phyloP scores from a whole-genome alignment of 2,329 filamentous ascomycete species.

The Hortaea sp. region DNA sequence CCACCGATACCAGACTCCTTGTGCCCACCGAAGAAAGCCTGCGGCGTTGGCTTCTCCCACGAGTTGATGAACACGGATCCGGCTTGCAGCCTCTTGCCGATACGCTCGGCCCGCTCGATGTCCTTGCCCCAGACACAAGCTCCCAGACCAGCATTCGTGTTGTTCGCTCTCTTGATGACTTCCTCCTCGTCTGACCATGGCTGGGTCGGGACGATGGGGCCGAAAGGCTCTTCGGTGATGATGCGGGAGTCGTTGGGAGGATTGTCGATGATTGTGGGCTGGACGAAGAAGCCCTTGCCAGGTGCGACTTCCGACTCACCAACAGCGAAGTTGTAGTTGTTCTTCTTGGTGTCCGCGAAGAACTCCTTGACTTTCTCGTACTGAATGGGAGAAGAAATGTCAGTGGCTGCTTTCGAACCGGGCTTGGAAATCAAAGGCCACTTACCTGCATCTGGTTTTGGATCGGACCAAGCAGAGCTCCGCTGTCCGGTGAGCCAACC shows the following conservation, averaged over 20 bases:
- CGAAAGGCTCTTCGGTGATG: constrained; percentile 42
- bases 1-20: constrained; percentile 45
- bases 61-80: constrained; percentile 49
- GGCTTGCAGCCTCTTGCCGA: constrained; percentile 41
- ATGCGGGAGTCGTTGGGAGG: constrained; percentile 31
- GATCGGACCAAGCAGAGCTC: constrained; percentile 45
- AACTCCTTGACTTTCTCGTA: constrained; percentile 39
- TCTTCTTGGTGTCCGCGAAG: constrained; percentile 28
- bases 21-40: constrained; percentile 59
- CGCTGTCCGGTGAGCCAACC: constrained; percentile 31
- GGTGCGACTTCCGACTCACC: constrained; percentile 40
- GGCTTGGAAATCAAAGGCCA: background rate
- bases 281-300: constrained; percentile 32
- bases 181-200: constrained; percentile 39
- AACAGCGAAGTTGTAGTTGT: constrained; percentile 42
- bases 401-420: background rate
- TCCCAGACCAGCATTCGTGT: constrained; percentile 41
- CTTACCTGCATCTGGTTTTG: constrained; percentile 43
- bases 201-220: constrained; percentile 38
- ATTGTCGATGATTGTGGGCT: constrained; percentile 38
- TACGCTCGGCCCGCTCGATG: constrained; percentile 36
- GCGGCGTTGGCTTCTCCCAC: constrained; percentile 37
- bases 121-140: constrained; percentile 45
- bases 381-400: constrained; percentile 17
- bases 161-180: constrained; percentile 39